Evolutionary conservation across 371 early-diverging fungal genomes (phyloP).

Genomic region (Coemansia sp.): DNA sequence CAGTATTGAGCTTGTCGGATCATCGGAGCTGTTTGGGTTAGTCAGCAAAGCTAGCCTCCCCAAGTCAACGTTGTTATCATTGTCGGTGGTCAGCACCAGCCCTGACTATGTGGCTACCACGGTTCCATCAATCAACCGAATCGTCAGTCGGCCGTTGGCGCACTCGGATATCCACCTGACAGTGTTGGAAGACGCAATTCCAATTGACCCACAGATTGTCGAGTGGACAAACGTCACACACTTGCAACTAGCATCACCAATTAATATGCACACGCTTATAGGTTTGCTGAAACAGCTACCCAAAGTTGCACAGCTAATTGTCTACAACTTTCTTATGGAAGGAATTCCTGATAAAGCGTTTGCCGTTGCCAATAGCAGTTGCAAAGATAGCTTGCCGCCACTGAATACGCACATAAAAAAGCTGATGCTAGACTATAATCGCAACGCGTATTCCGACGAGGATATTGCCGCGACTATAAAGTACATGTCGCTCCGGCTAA

Average conservation of each 20-base stretch:
- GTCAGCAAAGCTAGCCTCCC: conserved; percentile 5
- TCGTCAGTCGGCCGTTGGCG: background rate
- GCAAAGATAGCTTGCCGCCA: background rate
- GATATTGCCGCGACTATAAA: background rate
- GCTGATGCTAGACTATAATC: conserved; percentile 10
- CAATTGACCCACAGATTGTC: background rate
- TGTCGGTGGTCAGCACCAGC: background rate
- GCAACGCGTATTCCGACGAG: background rate
- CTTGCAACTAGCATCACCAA: conserved; percentile 4
- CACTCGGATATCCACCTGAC: background rate
- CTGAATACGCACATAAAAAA: background rate
- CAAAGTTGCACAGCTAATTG: background rate
- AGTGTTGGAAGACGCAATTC: conserved; percentile 3
- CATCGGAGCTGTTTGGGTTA: background rate
- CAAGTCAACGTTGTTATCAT: background rate
- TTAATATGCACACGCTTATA: background rate
- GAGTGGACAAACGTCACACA: conserved; percentile 4
- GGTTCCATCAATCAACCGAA: conserved; percentile 5
- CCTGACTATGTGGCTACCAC: background rate
- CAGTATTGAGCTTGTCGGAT: conserved; percentile 2
- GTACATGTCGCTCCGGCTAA: conserved; percentile 1
- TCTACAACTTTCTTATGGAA: conserved; percentile 6
- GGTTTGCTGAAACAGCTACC: conserved; percentile 3
- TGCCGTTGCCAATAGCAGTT: background rate
- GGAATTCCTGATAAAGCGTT: conserved; percentile 3